Evolutionary conservation across 495 filamentous ascomycete species (phyloP), one percentile per base, ranked within the genome.

Genomic region (Friedmanniomyces simplex): DNA sequence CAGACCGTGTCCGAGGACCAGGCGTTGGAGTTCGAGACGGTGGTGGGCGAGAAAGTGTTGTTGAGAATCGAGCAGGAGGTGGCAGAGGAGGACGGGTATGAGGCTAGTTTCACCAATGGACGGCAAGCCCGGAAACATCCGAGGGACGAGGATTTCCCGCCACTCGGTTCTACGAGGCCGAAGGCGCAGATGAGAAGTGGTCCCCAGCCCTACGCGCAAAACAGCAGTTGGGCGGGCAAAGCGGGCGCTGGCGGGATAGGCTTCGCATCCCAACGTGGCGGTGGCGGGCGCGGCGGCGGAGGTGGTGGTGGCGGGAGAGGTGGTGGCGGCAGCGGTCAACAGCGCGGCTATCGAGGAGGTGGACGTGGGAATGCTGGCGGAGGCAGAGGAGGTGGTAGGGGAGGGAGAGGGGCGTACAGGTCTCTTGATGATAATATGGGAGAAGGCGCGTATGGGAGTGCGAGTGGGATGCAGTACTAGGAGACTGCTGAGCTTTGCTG

Each of bases 1-100:
- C 81, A 88, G 64, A 81, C 85, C 1, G 75, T 94, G 11, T 28
- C 52, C 26, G 72, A 79, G 26, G 83, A 88, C 16, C 81, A 83
- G 54, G 71, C 74, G 2, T 76, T 91, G 51, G 73, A 76, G 1
- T 84, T 99, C 60, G 85, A 89, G 57, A 89, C 86, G 0, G 81
- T 79, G 0, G 84, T 99, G 1, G 89, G 86, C 11, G 90, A 97
- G 72, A 95, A 94, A 71, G 79, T 85, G 18, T 72, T 91, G 47
- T 72, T 97, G 45, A 79, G 86, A 12, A 81, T 97, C 36, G 88
- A 95, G 69, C 76, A 80, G 54, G 84, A 91, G 71, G 30, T 78
- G 54, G 62, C 70, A 0, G 66, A 71, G 32, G 81, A 82, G 60
- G 76, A 77, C 46, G 75, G 78, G 54, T 81, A 77, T 63, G 80